Evolutionary conservation across 1,284 basidiomycete species (phyloP).

Genomic region (Moniliophthora roreri): DNA sequence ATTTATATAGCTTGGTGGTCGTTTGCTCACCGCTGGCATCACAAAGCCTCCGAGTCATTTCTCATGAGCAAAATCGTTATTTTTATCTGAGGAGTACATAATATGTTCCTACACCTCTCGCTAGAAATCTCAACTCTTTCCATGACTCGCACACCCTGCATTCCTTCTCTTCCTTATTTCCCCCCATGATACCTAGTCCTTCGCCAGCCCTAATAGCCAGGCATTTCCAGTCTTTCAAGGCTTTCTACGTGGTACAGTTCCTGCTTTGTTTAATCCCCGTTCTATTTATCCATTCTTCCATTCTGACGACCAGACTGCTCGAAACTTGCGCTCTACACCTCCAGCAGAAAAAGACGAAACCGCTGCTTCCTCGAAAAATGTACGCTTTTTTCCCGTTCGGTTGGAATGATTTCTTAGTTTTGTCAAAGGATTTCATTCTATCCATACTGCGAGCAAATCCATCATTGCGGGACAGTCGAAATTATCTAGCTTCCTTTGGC

Average conservation of each 20-base stretch:
- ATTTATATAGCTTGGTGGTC: no score
- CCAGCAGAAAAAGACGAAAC: constrained; percentile 43
- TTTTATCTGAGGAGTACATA: no score
- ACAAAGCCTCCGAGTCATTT: no score
- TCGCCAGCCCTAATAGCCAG: constrained; percentile 28
- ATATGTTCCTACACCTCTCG: no score
- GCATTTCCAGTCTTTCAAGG: constrained; percentile 46
- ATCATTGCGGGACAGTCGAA: constrained; percentile 86
- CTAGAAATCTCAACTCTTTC: no score
- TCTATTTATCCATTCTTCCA: no score
- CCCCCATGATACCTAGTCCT: constrained; percentile 29
- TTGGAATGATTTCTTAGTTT: constrained; percentile 6
- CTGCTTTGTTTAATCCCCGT: constrained; percentile 9
- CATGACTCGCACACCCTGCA: constrained; percentile 2
- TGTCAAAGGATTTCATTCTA: constrained; percentile 88
- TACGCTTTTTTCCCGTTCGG: constrained; percentile 28
- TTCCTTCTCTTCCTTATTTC: constrained; percentile 14
- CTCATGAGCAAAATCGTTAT: no score
- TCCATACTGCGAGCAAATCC: constrained; percentile 94
- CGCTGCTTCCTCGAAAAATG: constrained; percentile 50
- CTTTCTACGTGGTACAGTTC: constrained; percentile 35
- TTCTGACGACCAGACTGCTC: no score
- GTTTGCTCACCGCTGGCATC: no score
- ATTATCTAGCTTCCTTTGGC: constrained; percentile 88
- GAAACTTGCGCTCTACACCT: constrained; percentile 38